phyloP scores from a whole-genome alignment of 2,329 filamentous ascomycete species.

The Claviceps purpurea region DNA sequence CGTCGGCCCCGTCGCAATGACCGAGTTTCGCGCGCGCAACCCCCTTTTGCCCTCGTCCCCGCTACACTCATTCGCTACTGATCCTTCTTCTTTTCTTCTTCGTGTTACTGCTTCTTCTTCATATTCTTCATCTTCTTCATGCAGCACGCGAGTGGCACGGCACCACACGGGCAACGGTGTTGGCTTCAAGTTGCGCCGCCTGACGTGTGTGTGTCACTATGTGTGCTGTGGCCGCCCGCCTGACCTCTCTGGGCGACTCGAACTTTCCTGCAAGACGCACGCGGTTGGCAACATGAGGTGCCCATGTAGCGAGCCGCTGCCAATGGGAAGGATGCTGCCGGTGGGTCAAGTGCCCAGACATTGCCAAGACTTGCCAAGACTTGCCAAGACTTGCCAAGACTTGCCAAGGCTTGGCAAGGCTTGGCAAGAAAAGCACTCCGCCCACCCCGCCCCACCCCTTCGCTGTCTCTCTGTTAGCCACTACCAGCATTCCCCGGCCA shows the following conservation, averaged over 20 bases:
- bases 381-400: slow-evolving; percentile 25
- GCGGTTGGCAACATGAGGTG: neutral
- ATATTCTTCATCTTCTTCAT: neutral
- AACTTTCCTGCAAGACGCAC: slow-evolving; percentile 1
- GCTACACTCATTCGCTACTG: neutral
- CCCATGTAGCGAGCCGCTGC: slow-evolving; percentile 2
- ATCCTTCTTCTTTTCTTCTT: neutral
- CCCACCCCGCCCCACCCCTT: slow-evolving; percentile 7
- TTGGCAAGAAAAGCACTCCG: slow-evolving; percentile 20
- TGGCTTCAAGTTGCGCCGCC: neutral
- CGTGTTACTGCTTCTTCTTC: neutral
- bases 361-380: too few relatives aligned
- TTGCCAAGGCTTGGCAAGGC: slow-evolving; percentile 25
- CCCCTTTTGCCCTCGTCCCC: neutral
- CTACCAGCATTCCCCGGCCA: neutral
- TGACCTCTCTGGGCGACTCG: neutral
- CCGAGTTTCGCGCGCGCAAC: neutral
- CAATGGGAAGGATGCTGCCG: slow-evolving; percentile 16
- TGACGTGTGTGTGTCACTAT: neutral
- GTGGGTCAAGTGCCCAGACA: slow-evolving; percentile 23
- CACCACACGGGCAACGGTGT: neutral
- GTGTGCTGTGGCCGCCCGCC: slow-evolving; percentile 1
- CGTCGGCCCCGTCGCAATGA: neutral
- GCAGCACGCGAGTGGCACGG: neutral
- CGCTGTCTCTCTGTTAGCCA: slow-evolving; percentile 7